These are phyloP conservation scores for Colletotrichum siamense DNA, from an alignment of 2,329 filamentous ascomycete genomes.

Conservation along the genomic window DNA sequence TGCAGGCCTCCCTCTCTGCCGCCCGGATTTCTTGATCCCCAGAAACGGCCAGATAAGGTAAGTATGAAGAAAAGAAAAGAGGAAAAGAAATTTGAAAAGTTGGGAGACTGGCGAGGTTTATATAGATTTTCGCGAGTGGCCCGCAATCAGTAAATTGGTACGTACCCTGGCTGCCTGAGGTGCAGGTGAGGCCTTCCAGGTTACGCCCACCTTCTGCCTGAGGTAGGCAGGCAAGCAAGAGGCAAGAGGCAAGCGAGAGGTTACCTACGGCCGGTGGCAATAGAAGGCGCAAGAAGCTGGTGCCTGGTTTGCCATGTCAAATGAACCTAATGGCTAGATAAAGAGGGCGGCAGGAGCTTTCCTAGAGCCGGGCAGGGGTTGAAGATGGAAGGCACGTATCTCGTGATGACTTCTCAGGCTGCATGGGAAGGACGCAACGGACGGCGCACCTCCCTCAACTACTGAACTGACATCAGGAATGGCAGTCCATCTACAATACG, in stretches of 20 bases:
- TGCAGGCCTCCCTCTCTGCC: slow-evolving; percentile 53
- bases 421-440: background rate
- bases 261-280: too few species aligned
- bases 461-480: background rate
- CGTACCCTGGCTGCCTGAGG: background rate
- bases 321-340: background rate
- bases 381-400: background rate
- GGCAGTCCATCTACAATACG: background rate
- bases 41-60: slow-evolving; percentile 50
- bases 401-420: background rate
- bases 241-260: background rate
- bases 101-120: slow-evolving; percentile 22
- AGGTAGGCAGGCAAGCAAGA: background rate
- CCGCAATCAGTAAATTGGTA: slow-evolving; percentile 4
- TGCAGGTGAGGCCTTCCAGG: background rate
- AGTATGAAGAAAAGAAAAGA: slow-evolving; percentile 50
- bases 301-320: background rate
- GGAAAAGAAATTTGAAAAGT: background rate
- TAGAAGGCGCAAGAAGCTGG: background rate
- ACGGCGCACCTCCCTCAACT: background rate
- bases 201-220: background rate
- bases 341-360: background rate
- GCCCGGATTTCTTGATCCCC: slow-evolving; percentile 47
- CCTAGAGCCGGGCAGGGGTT: background rate
- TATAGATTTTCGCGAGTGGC: slow-evolving; percentile 30